These are phyloP conservation scores for Neoboletus subvelutipes DNA, from an alignment of 768 basidiomycete genomes.

Conservation along the genomic window DNA sequence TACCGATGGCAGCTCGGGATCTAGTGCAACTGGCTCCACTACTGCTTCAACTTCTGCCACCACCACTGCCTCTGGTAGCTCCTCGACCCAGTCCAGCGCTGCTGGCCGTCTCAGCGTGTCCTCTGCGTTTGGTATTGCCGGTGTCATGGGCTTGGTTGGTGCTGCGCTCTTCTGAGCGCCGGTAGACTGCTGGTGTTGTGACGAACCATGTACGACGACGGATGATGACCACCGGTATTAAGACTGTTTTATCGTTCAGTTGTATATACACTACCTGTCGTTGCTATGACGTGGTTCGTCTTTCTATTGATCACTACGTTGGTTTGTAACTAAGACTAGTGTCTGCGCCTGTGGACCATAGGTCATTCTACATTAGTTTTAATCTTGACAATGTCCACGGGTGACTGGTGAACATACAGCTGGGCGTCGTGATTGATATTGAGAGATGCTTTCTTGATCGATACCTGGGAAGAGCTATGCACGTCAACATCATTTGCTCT, in stretches of 20 bases:
- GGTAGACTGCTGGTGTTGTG: neutral
- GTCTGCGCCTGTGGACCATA: neutral
- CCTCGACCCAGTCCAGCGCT: slow-evolving; percentile 31
- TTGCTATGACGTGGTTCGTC: slow-evolving; percentile 14
- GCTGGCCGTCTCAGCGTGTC: slow-evolving; percentile 31
- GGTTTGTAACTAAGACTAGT: slow-evolving; percentile 20
- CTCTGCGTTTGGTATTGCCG: slow-evolving; percentile 45
- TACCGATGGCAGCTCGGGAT: slow-evolving; percentile 7
- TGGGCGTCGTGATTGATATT: too few species aligned
- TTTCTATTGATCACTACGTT: slow-evolving; percentile 6
- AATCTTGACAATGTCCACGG: neutral
- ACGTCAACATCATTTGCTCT: too few species aligned
- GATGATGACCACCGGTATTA: slow-evolving; percentile 15
- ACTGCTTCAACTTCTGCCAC: slow-evolving; percentile 7
- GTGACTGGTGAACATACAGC: neutral
- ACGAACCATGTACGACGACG: slow-evolving; percentile 12
- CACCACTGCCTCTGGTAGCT: slow-evolving; percentile 24
- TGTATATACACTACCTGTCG: slow-evolving; percentile 19
- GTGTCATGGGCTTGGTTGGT: slow-evolving; percentile 51
- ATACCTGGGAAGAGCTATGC: too few species aligned
- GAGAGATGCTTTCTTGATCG: too few species aligned
- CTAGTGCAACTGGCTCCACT: too few species aligned
- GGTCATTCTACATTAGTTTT: too few species aligned
- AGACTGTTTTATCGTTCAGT: slow-evolving; percentile 14
- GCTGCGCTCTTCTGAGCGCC: slow-evolving; percentile 43